Percentiles rank a stretch among this genome's conserved stretches.
Evolutionary conservation across 2,329 filamentous ascomycete genomes (phyloP).

Genomic region (Penicillium expansum): DNA sequence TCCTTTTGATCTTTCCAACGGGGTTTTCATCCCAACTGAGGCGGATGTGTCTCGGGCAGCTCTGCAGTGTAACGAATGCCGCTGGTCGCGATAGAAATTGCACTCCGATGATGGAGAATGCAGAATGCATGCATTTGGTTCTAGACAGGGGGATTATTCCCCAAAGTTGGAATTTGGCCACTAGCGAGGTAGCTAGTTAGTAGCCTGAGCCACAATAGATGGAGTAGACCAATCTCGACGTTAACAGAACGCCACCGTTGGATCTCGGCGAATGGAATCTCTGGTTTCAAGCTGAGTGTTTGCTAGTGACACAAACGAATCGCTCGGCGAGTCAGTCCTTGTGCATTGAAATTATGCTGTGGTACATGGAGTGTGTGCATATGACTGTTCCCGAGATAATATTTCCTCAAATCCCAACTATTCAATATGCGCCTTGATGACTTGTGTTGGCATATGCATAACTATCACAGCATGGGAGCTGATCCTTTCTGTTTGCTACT

Average conservation of each 20-base stretch:
- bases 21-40: conserved; percentile 14
- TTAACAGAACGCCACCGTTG: background rate
- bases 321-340: background rate
- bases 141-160: background rate
- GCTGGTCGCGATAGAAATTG: conserved; percentile 7
- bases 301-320: background rate
- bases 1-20: background rate
- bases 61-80: conserved; percentile 12
- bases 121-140: background rate
- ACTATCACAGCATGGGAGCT: background rate
- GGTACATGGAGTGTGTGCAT: background rate
- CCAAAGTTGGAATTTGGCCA: background rate
- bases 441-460: background rate
- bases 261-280: background rate
- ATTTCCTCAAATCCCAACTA: background rate
- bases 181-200: background rate
- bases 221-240: background rate
- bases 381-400: background rate
- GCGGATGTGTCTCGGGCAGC: conserved; percentile 8
- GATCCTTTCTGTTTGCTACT: background rate
- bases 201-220: background rate
- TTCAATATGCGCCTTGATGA: background rate
- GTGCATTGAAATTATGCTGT: background rate
- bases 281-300: background rate
- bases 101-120: conserved; percentile 1